Base-by-base conservation (phyloP, 768 basidiomycete genomes). In the Sarcomyxa edulis region DNA sequence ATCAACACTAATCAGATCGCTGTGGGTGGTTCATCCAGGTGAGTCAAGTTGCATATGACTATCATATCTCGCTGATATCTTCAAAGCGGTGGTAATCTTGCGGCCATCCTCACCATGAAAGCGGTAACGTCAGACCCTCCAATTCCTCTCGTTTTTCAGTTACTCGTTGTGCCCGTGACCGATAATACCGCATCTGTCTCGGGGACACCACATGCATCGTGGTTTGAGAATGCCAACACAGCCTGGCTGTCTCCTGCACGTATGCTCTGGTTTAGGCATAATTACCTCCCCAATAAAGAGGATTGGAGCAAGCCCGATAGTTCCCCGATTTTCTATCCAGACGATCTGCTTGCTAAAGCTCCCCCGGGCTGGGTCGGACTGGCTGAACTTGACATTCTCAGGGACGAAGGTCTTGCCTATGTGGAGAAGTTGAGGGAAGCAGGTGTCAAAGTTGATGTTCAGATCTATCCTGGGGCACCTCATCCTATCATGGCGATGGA, bases 401-500 rank as follows among this genome's bases (percentile, higher is more conserved):
- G 69, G 16, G 76, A 77, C 31, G 85, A 89, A 50, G 84, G 81
- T 0, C 61, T 81, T 1, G 66, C 62, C 21, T 86, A 81, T 46
- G 81, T 69, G 0, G 63, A 77, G 47, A 81, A 75, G 53, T 49
- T 86, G 53, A 63, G 48, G 44, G 50, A 57, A 15, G 63, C 64
- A 6, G 82, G 81, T 1, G 71, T 80, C 9, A 56, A 68, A 15
- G 74, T 73, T 7, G 70, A 80, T 31, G 58, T 71, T 1, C 68
- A 68, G 50, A 54, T 77, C 15, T 87, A 86, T 54, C 65, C 72
- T 48, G 71, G 69, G 8, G 79, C 76, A 4, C 84, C 84, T 20
- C 83, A 86, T 61, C 81, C 74, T 1, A 74, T 83, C 29, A 76
- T 86, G 72, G 78, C 76, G 5, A 82, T 85, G 81, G 82, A 84